Evolutionary conservation across 2,329 filamentous ascomycete species (phyloP).

Genomic region (Colletotrichum echinochloae): DNA sequence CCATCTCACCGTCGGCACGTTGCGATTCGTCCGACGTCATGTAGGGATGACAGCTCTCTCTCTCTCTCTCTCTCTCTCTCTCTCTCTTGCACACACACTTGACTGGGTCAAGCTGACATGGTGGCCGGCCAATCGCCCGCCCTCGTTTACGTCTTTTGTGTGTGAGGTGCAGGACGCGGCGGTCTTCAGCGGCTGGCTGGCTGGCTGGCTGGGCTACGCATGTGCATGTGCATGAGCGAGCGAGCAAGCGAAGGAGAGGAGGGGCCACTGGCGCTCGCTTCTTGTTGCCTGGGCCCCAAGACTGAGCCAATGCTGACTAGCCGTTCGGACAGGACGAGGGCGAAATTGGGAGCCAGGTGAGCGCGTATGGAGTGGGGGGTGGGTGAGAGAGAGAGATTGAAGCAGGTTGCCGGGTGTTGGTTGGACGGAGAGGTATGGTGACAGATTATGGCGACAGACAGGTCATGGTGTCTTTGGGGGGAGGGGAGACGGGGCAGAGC

Average conservation of each 20-base stretch:
- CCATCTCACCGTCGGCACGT: neutral
- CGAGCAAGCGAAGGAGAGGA: neutral
- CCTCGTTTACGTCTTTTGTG: no score
- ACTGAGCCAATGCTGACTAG: constrained; percentile 10
- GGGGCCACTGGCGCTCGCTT: neutral
- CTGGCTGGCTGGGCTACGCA: no score
- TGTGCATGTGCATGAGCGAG: constrained; percentile 10
- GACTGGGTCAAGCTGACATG: neutral
- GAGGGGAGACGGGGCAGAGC: neutral
- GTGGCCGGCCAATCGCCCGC: neutral
- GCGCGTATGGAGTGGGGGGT: constrained; percentile 26
- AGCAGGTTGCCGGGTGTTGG: constrained; percentile 29
- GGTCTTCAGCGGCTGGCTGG: constrained; percentile 32
- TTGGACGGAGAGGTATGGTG: constrained; percentile 11
- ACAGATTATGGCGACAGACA: neutral
- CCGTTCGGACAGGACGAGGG: constrained; percentile 9
- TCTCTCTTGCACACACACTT: no score
- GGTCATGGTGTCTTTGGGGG: neutral
- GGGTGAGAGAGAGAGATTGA: constrained; percentile 16
- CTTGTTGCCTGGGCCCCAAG: constrained; percentile 22
- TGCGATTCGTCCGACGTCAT: constrained; percentile 2
- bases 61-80: neutral
- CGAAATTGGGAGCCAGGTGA: constrained; percentile 28
- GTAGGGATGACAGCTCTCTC: neutral
- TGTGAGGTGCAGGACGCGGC: neutral